Evolutionary conservation across 164 flowering plant genomes (phyloP).

Genomic region (Umbellularia californica): DNA sequence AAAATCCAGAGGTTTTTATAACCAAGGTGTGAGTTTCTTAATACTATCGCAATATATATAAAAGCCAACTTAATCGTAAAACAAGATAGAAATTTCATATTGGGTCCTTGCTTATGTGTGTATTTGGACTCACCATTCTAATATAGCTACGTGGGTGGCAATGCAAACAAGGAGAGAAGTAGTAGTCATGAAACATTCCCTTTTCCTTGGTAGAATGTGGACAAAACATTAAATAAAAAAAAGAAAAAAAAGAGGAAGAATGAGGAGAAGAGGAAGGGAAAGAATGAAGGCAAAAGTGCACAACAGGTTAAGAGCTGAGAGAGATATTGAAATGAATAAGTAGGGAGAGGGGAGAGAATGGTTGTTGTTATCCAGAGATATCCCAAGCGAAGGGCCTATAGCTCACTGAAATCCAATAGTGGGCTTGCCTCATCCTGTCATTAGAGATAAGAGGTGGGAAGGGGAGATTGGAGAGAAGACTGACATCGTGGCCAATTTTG

Average conservation of each 20-base stretch:
- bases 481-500: slow-evolving; percentile 18
- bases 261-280: not conserved
- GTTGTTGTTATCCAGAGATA: slow-evolving; percentile 53
- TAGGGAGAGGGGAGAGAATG: not conserved
- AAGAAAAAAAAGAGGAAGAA: not conserved
- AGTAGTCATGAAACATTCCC: slow-evolving; percentile 22
- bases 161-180: slow-evolving; percentile 55
- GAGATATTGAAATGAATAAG: slow-evolving; percentile 21
- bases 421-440: slow-evolving; percentile 56
- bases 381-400: slow-evolving; percentile 83
- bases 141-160: slow-evolving; percentile 70
- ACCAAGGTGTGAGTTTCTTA: too few species aligned
- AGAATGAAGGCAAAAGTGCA: slow-evolving; percentile 24
- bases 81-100: not conserved
- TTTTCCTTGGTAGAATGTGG: slow-evolving; percentile 14
- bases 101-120: not conserved
- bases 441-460: slow-evolving; percentile 28
- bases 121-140: slow-evolving; percentile 46
- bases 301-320: not conserved
- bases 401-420: slow-evolving; percentile 51
- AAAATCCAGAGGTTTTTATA: too few species aligned
- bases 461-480: slow-evolving; percentile 1
- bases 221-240: slow-evolving; percentile 21
- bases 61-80: too few species aligned
- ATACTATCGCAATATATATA: too few species aligned